Evolutionary conservation across 2,329 filamentous ascomycete genomes (phyloP), one percentile per base, ranked within the genome.

Genomic region (Chaetomium globosum): DNA sequence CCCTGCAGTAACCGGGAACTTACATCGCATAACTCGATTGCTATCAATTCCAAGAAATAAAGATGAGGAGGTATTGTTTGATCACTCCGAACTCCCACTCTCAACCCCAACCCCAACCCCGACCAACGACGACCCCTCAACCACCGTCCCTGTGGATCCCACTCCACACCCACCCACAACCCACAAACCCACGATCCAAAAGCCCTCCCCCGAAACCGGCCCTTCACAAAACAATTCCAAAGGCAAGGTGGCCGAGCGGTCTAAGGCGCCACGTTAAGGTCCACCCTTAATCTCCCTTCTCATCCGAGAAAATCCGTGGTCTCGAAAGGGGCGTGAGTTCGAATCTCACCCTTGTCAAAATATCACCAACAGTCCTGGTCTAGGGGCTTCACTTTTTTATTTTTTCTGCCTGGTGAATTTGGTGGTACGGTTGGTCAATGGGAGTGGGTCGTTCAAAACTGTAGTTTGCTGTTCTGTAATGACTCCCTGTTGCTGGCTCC

Each of bases 301-400:
- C 49, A 28, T 16, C 12, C 49, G 23, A 54, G 28, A 43, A n/a
- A 54, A 54, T 54, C 51, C 51, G 28, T 54, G 28, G 26, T 54
- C 51, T 33, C 51, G 51, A 54, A 54, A 54, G 26, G 26, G 51
- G 51, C 51, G 51, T 54, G 51, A 54, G 51, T 54, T 54, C 51
- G 51, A 54, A 54, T 54, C 51, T 54, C 51, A 54, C 51, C 51
- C 51, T 54, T 54, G 51, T 43, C 39, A 43, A 19, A 4, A n/a
- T 7, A 43, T 19, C 39, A 43, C 1, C 16, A 43, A 43, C 39
- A 19, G 39, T 43, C 39, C 39, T 7, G 16, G 39, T 7, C 19
- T 5, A 43, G 39, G 36, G 39, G 39, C 39, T 43, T 43, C 16
- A 7, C 4, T 43, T 43, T 43, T 43, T 43, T 43, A 19, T 6